Evolutionary conservation across 2,329 filamentous ascomycete genomes (phyloP).

Genomic region (Leptodontidium sp.): DNA sequence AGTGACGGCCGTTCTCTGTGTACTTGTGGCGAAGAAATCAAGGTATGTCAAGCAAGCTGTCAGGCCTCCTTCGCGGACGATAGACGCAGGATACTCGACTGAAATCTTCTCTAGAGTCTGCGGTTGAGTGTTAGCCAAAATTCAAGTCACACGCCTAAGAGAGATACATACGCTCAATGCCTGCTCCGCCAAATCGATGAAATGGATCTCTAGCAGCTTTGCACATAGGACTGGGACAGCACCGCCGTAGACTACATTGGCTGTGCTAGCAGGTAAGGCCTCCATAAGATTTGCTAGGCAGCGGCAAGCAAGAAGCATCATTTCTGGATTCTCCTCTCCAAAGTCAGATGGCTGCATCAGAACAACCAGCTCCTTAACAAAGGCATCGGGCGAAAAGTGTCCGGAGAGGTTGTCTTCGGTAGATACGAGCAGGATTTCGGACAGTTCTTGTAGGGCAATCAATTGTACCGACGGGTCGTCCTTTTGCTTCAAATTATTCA

Average conservation of each 20-base stretch:
- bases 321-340: constrained; percentile 88
- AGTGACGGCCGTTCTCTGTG: constrained; percentile 94
- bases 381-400: constrained; percentile 92
- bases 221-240: constrained; percentile 94
- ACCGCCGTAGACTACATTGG: constrained; percentile 96
- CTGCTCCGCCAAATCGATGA: constrained; percentile 97
- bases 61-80: constrained; percentile 93
- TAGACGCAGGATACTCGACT: constrained; percentile 91
- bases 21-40: constrained; percentile 97
- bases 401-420: constrained; percentile 97
- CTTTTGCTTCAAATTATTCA: constrained; percentile 79
- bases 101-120: constrained; percentile 96
- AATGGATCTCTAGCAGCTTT: constrained; percentile 94
- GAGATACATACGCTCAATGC: constrained; percentile 74
- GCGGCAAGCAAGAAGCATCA: constrained; percentile 95
- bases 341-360: constrained; percentile 93
- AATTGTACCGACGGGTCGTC: constrained; percentile 88
- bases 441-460: constrained; percentile 91
- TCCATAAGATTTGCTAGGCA: constrained; percentile 98
- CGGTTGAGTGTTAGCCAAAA: constrained; percentile 24
- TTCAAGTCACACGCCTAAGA: constrained; percentile 16
- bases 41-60: constrained; percentile 96
- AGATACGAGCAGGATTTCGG: constrained; percentile 90
- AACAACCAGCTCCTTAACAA: constrained; percentile 90
- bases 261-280: constrained; percentile 88